These are phyloP conservation scores for Tylopilus sp. DNA, from an alignment of 1,284 basidiomycete genomes.

Conservation along the genomic window DNA sequence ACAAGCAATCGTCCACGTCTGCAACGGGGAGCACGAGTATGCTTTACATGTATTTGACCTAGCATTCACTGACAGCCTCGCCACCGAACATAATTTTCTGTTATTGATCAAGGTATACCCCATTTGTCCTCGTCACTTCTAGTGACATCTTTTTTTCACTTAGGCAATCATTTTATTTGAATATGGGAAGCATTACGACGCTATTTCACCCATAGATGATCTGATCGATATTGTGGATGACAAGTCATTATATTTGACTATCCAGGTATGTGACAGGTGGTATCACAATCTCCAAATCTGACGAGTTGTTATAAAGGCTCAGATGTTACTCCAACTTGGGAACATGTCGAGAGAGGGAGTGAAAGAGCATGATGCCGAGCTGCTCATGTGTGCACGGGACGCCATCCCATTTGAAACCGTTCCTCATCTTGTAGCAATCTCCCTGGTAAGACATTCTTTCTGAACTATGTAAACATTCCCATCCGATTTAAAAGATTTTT, in stretches of 20 bases:
- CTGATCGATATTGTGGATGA: background rate
- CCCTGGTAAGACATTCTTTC: background rate
- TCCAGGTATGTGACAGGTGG: too few relatives aligned
- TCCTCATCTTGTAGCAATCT: background rate
- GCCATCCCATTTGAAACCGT: background rate
- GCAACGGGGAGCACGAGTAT: background rate
- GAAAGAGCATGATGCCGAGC: background rate
- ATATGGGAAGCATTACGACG: background rate
- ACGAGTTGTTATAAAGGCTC: background rate
- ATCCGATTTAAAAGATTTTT: too few relatives aligned
- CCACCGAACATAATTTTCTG: background rate
- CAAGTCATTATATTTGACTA: background rate
- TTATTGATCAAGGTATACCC: constrained; percentile 10
- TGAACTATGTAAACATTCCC: too few relatives aligned
- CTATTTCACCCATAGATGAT: background rate
- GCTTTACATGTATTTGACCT: constrained; percentile 2
- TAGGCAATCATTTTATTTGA: constrained; percentile 6
- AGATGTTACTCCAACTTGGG: background rate
- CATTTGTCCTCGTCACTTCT: too few relatives aligned
- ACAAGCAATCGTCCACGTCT: background rate
- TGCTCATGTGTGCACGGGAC: background rate
- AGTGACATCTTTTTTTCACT: background rate
- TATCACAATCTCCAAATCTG: too few relatives aligned
- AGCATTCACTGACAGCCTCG: background rate
- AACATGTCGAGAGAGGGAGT: background rate